Conservation (phyloP, 2,329 filamentous ascomycete genomes). For the Trichoderma polysporum region DNA sequence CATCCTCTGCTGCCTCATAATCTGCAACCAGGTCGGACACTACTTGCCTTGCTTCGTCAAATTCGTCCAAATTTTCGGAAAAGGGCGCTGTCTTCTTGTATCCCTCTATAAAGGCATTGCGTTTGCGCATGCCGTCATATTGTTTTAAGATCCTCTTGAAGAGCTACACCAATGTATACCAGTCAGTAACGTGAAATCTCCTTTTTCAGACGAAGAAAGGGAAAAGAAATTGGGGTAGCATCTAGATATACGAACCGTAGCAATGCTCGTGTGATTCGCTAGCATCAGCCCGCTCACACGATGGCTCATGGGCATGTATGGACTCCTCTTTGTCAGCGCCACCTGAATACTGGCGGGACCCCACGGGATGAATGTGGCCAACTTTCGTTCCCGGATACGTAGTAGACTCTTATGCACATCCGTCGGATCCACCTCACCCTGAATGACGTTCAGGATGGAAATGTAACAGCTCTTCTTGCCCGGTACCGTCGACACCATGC, state of each 20-base stretch:
- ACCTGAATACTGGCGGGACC: slow-evolving; percentile 97
- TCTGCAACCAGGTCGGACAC: slow-evolving; percentile 88
- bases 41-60: slow-evolving; percentile 90
- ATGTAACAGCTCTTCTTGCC: slow-evolving; percentile 99
- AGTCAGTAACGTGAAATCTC: neutral
- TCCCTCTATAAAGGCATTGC: slow-evolving; percentile 92
- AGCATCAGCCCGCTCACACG: slow-evolving; percentile 96
- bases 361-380: slow-evolving; percentile 98
- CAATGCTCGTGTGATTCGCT: slow-evolving; percentile 96
- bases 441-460: slow-evolving; percentile 97
- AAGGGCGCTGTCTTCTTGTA: slow-evolving; percentile 97
- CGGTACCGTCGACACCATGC: slow-evolving; percentile 96
- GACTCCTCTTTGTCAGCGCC: slow-evolving; percentile 91
- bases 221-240: neutral
- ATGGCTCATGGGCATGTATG: slow-evolving; percentile 91
- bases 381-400: slow-evolving; percentile 86
- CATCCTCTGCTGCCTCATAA: slow-evolving; percentile 91
- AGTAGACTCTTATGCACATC: slow-evolving; percentile 98
- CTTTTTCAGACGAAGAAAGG: neutral
- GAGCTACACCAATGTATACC: slow-evolving; percentile 49
- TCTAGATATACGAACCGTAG: slow-evolving; percentile 62
- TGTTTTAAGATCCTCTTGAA: slow-evolving; percentile 93
- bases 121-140: slow-evolving; percentile 91
- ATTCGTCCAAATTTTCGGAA: slow-evolving; percentile 85
- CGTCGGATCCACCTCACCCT: slow-evolving; percentile 96